Base-by-base conservation (phyloP, 2,329 filamentous ascomycete species). In the Arthrobotrys entomopaga region DNA sequence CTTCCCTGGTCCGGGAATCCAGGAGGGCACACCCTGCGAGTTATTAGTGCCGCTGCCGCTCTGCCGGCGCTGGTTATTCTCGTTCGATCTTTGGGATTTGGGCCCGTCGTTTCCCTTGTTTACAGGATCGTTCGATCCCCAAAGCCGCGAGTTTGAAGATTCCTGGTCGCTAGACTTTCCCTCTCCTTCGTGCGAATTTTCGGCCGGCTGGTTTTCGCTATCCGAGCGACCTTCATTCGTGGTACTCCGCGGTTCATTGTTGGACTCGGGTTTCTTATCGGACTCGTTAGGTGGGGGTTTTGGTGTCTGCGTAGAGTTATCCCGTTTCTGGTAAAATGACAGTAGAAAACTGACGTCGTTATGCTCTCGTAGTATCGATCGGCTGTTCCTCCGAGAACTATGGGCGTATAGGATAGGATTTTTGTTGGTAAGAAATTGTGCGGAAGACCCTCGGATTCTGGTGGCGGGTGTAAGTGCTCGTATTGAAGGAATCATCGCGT, bases 401-500 rank as follows among this genome's bases (percentile, higher is more conserved):
- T 38, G 49, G 11, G 50, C 38, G 49, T 15, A 26, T 40, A 64
- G 56, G 19, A 24, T 34, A n/a, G 34, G 24, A 19, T 43, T 56
- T 42, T 64, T 43, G 53, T 40, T 38, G 26, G 66, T 63, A 58
- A 67, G 38, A 42, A 58, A 38, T 54, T 52, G 60, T 42, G 70
- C 20, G 34, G 70, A 58, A 52, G 63, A 34, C 42, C 63, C 38
- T 58, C 59, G 63, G 42, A 63, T 61, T 66, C 70, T 53, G 52
- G 54, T 49, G 42, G 63, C 58, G 29, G 56, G 63, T 43, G 56
- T 58, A 29, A 74, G 56, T 29, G 56, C 61, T 63, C 61, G 63
- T 50, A 64, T 64, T 43, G 70, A 67, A 38, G 63, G 57, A 60
- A 74, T 53, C 70, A 74, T 74, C 63, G 63, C 58, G 63, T 65